These are phyloP conservation scores for Penicillium nucicola DNA, from an alignment of 495 filamentous ascomycete species.

Conservation along the genomic window DNA sequence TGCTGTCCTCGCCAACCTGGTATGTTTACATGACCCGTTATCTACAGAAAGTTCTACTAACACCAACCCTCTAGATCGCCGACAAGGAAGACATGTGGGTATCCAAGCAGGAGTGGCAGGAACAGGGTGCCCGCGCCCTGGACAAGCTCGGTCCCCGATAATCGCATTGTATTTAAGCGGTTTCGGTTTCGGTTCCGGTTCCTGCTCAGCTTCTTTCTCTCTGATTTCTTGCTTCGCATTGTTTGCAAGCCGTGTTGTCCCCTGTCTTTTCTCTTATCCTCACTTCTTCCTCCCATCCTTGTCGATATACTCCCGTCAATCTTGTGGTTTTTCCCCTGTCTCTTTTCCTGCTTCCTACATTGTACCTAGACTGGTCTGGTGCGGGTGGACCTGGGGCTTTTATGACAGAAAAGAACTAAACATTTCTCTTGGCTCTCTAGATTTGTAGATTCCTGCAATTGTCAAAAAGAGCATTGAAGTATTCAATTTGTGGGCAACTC, in stretches of 20 bases:
- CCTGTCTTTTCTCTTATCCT: constrained; percentile 5
- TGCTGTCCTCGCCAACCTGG: constrained; percentile 93
- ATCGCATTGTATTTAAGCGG: constrained; percentile 23
- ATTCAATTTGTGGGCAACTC: too few relatives aligned
- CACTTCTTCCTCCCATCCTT: constrained; percentile 8
- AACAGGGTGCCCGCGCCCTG: constrained; percentile 80
- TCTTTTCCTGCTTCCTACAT: constrained; percentile 18
- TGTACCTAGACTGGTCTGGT: constrained; percentile 29
- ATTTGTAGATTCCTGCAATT: too few relatives aligned
- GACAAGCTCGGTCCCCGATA: constrained; percentile 86
- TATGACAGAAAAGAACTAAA: constrained; percentile 25
- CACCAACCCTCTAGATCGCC: constrained; percentile 61
- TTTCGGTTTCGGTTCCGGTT: background rate
- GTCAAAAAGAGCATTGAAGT: too few relatives aligned
- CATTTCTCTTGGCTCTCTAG: constrained; percentile 7
- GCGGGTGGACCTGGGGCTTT: constrained; percentile 19
- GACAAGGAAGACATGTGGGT: constrained; percentile 99
- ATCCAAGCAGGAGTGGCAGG: constrained; percentile 91
- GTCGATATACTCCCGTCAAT: constrained; percentile 23
- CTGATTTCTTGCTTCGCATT: constrained; percentile 19
- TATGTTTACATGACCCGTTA: constrained; percentile 33
- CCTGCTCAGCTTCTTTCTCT: constrained; percentile 13
- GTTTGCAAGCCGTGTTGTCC: constrained; percentile 20
- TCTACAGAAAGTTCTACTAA: constrained; percentile 11
- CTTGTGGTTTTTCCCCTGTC: constrained; percentile 13